Base-by-base conservation (phyloP, 768 basidiomycete species). In the Leccinum longicurvipes region DNA sequence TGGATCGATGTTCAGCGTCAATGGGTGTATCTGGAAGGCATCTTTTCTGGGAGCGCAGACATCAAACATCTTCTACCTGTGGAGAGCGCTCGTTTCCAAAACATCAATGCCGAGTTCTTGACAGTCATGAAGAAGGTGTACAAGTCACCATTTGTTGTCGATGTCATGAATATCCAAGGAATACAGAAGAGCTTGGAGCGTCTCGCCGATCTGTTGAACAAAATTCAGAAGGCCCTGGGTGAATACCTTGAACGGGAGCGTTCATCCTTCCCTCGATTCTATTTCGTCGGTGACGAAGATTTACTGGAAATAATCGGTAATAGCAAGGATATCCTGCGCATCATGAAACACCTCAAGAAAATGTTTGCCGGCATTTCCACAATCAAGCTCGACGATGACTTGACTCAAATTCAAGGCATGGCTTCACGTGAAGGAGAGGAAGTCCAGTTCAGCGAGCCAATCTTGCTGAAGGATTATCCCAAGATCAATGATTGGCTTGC, bases 1-100 rank as follows among this genome's bases (percentile, higher is more conserved):
- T 99, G 97, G 97, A 97, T 99, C 62, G 97, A 99, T 63, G 97
- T 99, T 15, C 97, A 99, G 64, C 85, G 97, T 7, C 97, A 99
- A 76, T 99, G 97, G 97, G 97, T 99, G 1, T 99, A 99, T 69
- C 81, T 99, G 51, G 97, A 99, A 72, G 97, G 97, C 42, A 99
- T 99, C 63, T 99, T 99, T 74, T 93, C 96, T n/a, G 95, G 96
- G 31, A 98, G 94, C 63, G 97, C 95, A 24, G 97, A 99, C 68
- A 98, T 99, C 81, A 98, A 98, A 70, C 97, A 99, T 70, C 85
- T 99, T 14, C 86, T 99, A 25, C 97, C 97, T 1, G 89, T 98
- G 58, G 97, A 99, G 74, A 93, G 87, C 65, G 85, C 93, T n/a
- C 91, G 97, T 28, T 99, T 99, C 77, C 89, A 91, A 69, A 98